Evolutionary conservation across 1,284 basidiomycete species (phyloP), one percentile per base, ranked within the genome.

Genomic region (Grifola frondosa): DNA sequence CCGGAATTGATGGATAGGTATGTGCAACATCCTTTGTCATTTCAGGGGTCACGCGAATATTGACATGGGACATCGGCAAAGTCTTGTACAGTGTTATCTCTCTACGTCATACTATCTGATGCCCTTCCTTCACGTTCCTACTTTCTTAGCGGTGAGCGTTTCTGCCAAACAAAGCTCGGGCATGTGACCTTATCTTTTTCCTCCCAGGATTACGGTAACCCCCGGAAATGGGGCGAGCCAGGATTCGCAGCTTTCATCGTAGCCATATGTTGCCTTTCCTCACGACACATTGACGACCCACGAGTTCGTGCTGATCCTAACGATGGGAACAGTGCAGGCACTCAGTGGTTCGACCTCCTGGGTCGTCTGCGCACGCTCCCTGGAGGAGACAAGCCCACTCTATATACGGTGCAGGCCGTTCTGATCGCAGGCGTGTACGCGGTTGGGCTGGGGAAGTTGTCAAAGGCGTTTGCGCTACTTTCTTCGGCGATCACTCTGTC

Each of bases 201-300:
- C 34, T 52, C 39, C 17, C 53, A 88, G 84, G 91, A 95, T 65
- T 95, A 95, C 59, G 89, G 89, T 35, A 90, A 91, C 53, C 91
- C 91, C 33, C 78, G 80, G 64, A 92, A 92, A 71, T 94, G 91
- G 91, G 88, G 87, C 28, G 91, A 93, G 64, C 89, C 91, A 15
- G 91, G 91, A 6, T 95, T 95, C 56, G 90, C 88, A 17, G 81
- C 89, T 16, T 93, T 94, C 62, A 90, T 94, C 48, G 90, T 94
- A 11, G 79, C 91, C 1, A 76, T 94, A 24, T 95, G 91, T 62
- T 93, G 90, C 51, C 75, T 95, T 3, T 87, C 91, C 1, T 93
- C 90, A 1, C 77, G 91, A 28, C 91, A 95, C 61, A 87, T 92
- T 48, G 91, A 95, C 60, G 91, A 94, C 64, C 84, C 85, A 5